phyloP scores from a whole-genome alignment of 176 grass and related monocot species.

The Carex cristatella region DNA sequence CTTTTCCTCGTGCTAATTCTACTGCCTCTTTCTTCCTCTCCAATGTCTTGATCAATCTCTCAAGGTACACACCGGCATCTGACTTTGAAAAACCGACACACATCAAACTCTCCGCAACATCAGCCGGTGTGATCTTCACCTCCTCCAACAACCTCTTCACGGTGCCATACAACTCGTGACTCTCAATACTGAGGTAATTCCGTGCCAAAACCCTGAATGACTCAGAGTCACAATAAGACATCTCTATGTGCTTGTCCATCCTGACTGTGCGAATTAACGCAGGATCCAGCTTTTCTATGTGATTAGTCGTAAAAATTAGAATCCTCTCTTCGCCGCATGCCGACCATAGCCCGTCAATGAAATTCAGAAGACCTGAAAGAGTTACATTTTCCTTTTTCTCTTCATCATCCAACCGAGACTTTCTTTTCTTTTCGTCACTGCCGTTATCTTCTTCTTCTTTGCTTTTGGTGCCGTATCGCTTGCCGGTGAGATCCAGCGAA shows the following conservation, averaged over 20 bases:
- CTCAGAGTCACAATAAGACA: conserved; percentile 56
- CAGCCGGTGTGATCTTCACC: conserved; percentile 45
- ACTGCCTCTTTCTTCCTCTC: conserved; percentile 7
- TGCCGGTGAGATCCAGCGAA: conserved; percentile 32
- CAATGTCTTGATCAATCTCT: conserved; percentile 17
- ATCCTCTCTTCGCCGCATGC: conserved; percentile 65
- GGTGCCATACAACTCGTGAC: conserved; percentile 24
- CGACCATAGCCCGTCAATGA: conserved; percentile 72
- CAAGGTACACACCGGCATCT: conserved; percentile 2
- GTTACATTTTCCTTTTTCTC: conserved; percentile 41
- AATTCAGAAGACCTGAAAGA: conserved; percentile 59
- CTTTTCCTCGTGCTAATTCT: background rate
- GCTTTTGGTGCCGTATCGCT: background rate
- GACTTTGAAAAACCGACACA: conserved; percentile 33
- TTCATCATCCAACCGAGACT: background rate
- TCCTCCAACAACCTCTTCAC: conserved; percentile 33
- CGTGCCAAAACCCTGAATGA: conserved; percentile 58
- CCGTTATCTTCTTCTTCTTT: background rate
- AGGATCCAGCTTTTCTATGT: conserved; percentile 54
- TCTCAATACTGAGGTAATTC: conserved; percentile 36
- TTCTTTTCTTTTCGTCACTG: background rate
- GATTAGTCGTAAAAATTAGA: conserved; percentile 72
- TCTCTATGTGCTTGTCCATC: conserved; percentile 85
- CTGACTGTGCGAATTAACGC: conserved; percentile 54
- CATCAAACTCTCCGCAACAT: conserved; percentile 62